Base-by-base conservation (phyloP, 2,329 filamentous ascomycete species). In the Penicillium sp. region DNA sequence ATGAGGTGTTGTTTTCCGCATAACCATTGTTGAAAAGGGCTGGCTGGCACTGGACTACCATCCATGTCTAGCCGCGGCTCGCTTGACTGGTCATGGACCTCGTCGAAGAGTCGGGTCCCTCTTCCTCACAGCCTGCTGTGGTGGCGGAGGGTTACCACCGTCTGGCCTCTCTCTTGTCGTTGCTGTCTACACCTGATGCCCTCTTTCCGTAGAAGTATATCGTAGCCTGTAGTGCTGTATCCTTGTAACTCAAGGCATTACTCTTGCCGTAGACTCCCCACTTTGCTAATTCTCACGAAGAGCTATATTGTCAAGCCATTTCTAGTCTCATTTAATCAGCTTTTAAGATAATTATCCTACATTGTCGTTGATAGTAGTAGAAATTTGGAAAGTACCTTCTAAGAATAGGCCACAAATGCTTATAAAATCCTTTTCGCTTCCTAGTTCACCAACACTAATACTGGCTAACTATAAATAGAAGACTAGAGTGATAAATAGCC, bases 21-120 rank as follows among this genome's bases (percentile, higher is more conserved):
- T 77, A 81, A 81, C 78, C 79, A 81, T 81, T 80, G 76, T 68
- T 79, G 76, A 75, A 69, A 20, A 69, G 66, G 65, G 60, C 56
- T 68, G 63, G 56, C 54, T 56, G 55, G 44, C 48, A 50, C 43
- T 49, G 38, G 55, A 53, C 46, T 53, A 35, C 39, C 39, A 48
- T 51, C 50, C 44, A 44, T 30, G 38, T 55, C 50, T 46, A 42
- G 53, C 51, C 49, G 49, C 47, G 50, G 56, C 58, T 64, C 55
- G 56, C 46, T 63, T 62, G 60, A 54, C 47, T 54, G 52, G 50
- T 56, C 53, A 52, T 28, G 28, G 50, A 47, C 53, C 50, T 50
- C 38, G n/a, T 58, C 52, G 56, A 63, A 60, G 59, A 63, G 61
- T 63, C 41, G 54, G 55, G 35, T 38, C 35, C 60, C 50, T 48